phyloP scores from a whole-genome alignment of 257 asterid species.

The Nicotiana tomentosiformis region DNA sequence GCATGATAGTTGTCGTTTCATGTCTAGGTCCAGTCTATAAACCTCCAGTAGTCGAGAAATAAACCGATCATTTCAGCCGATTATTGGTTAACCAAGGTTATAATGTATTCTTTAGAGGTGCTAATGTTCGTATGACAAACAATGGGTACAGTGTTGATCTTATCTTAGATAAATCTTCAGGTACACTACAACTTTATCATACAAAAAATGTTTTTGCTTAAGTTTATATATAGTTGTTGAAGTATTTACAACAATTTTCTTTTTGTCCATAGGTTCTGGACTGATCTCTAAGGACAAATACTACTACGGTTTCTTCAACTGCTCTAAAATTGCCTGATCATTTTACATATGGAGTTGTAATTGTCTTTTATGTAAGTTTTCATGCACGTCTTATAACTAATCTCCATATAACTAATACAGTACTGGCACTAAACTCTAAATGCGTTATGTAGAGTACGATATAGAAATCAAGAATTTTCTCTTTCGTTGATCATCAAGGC shows the following conservation, averaged over 20 bases:
- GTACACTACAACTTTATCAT: constrained; percentile 19
- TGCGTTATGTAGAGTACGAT: neutral
- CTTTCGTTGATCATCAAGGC: neutral
- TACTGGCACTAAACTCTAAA: neutral
- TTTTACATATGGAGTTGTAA: constrained; percentile 81
- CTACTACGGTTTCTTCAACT: constrained; percentile 73
- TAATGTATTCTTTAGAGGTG: constrained; percentile 49
- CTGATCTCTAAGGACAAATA: constrained; percentile 59
- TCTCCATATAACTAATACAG: neutral
- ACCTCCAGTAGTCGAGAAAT: constrained; percentile 59
- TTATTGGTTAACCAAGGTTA: constrained; percentile 39
- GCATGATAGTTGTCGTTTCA: constrained; percentile 22
- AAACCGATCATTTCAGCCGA: constrained; percentile 41
- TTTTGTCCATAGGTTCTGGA: constrained; percentile 50
- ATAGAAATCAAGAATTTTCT: neutral
- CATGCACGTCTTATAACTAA: neutral
- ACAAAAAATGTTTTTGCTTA: neutral
- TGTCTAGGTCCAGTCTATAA: constrained; percentile 54
- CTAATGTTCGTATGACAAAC: constrained; percentile 38
- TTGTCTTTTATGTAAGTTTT: constrained; percentile 65
- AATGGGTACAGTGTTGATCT: constrained; percentile 60
- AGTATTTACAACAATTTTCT: neutral
- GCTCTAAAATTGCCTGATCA: constrained; percentile 77
- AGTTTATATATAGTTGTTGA: neutral
- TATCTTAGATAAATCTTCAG: constrained; percentile 60